phyloP scores from a whole-genome alignment of 1,284 basidiomycete genomes.

The Pterulicium gracile region DNA sequence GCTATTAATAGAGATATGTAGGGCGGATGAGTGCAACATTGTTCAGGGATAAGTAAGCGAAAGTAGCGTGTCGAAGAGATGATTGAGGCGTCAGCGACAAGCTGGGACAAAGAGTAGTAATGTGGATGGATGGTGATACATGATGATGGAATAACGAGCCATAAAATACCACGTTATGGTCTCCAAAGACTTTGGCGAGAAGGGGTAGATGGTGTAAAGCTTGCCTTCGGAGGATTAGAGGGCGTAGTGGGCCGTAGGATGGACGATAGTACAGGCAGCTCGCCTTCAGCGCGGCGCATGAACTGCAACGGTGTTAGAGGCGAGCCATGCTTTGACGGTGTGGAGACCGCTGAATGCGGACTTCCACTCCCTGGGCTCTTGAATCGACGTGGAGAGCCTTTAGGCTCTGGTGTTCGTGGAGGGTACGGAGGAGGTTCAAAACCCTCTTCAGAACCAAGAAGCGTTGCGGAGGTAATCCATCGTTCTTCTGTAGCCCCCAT shows the following conservation, averaged over 20 bases:
- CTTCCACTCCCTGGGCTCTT: slow-evolving; percentile 31
- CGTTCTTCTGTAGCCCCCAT: slow-evolving; percentile 48
- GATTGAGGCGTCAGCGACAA: too few species aligned
- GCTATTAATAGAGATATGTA: too few species aligned
- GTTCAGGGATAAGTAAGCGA: too few species aligned
- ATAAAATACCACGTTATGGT: too few species aligned
- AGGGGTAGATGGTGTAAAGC: neutral
- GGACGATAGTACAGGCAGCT: neutral
- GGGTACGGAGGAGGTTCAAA: slow-evolving; percentile 30
- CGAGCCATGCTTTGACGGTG: slow-evolving; percentile 33
- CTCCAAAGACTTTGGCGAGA: neutral
- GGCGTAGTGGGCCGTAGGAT: neutral
- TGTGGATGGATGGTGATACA: too few species aligned
- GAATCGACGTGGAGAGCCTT: slow-evolving; percentile 21
- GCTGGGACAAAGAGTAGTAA: too few species aligned
- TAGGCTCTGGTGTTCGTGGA: slow-evolving; percentile 63
- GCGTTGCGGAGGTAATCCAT: slow-evolving; percentile 72
- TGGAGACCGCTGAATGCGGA: slow-evolving; percentile 30
- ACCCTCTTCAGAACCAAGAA: slow-evolving; percentile 41
- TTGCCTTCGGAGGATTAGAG: neutral
- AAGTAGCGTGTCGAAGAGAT: too few species aligned
- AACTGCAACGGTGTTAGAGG: slow-evolving; percentile 47
- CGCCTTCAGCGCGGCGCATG: slow-evolving; percentile 35
- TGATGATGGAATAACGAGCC: too few species aligned
- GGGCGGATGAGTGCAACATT: too few species aligned